Conservation (phyloP, 306 rosid genomes). For the Rubus idaeus region DNA sequence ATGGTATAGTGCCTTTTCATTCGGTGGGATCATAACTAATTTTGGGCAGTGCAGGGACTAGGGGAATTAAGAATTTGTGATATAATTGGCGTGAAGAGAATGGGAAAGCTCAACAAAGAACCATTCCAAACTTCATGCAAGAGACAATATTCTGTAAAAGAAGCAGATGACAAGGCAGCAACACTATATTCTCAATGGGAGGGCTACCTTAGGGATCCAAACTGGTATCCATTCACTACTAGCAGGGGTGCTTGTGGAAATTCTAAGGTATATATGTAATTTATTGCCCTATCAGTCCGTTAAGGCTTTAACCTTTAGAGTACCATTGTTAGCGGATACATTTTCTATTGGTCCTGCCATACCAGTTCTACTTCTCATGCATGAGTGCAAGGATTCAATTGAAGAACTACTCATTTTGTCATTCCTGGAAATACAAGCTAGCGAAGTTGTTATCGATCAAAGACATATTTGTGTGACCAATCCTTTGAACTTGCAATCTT, state of each 20-base stretch:
- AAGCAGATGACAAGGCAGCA: conserved; percentile 33
- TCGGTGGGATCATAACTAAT: neutral
- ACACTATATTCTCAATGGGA: conserved; percentile 53
- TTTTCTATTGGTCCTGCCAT: neutral
- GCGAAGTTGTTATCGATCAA: neutral
- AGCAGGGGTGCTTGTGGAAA: conserved; percentile 27
- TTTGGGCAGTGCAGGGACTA: conserved; percentile 28
- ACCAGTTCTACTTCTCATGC: neutral
- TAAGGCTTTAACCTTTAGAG: neutral
- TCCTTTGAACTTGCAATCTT: neutral
- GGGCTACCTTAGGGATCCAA: conserved; percentile 46
- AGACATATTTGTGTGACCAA: neutral
- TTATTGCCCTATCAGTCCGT: neutral
- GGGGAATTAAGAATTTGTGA: conserved; percentile 20
- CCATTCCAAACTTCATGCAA: conserved; percentile 44
- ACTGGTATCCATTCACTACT: conserved; percentile 59
- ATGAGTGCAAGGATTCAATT: neutral
- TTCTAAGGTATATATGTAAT: conserved; percentile 24
- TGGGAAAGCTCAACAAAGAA: conserved; percentile 55
- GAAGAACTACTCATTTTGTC: neutral
- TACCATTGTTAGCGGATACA: neutral
- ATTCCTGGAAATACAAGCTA: neutral
- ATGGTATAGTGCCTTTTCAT: neutral
- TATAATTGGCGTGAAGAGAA: conserved; percentile 46
- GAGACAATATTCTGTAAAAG: conserved; percentile 34